These are phyloP conservation scores for Dalbergia cochinchinensis DNA, from an alignment of 306 rosid genomes.

Conservation along the genomic window DNA sequence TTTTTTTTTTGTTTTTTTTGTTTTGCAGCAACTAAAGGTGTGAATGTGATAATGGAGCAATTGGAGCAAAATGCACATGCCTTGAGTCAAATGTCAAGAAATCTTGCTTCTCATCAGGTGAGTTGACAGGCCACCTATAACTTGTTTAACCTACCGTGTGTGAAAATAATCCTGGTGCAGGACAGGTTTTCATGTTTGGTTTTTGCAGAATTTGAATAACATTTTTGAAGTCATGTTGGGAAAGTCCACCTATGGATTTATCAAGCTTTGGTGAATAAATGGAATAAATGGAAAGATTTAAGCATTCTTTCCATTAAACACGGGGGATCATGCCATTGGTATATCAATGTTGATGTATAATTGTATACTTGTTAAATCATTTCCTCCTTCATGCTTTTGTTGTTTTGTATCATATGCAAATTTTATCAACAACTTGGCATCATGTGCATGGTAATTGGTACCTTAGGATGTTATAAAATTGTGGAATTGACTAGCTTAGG, in stretches of 20 bases:
- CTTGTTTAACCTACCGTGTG: neutral
- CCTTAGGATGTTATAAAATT: constrained; percentile 4
- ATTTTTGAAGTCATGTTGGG: no score
- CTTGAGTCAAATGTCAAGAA: constrained; percentile 42
- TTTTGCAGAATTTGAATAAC: no score
- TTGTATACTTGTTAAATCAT: neutral
- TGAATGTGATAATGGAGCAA: no score
- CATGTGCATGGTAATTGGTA: no score
- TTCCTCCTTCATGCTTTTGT: neutral
- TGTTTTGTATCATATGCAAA: constrained; percentile 8
- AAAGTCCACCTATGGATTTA: neutral
- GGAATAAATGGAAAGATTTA: neutral
- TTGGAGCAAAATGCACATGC: constrained; percentile 44
- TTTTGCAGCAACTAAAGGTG: constrained; percentile 45
- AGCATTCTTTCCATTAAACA: neutral
- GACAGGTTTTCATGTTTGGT: no score
- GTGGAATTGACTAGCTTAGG: neutral
- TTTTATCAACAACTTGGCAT: neutral
- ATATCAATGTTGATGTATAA: neutral
- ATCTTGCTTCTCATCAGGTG: constrained; percentile 40
- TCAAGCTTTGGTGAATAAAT: constrained; percentile 10
- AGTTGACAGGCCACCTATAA: neutral
- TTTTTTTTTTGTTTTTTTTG: no score
- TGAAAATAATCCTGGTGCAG: neutral
- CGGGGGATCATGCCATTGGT: neutral